Evolutionary conservation across 768 basidiomycete species (phyloP).

Genomic region (Bullera alba): DNA sequence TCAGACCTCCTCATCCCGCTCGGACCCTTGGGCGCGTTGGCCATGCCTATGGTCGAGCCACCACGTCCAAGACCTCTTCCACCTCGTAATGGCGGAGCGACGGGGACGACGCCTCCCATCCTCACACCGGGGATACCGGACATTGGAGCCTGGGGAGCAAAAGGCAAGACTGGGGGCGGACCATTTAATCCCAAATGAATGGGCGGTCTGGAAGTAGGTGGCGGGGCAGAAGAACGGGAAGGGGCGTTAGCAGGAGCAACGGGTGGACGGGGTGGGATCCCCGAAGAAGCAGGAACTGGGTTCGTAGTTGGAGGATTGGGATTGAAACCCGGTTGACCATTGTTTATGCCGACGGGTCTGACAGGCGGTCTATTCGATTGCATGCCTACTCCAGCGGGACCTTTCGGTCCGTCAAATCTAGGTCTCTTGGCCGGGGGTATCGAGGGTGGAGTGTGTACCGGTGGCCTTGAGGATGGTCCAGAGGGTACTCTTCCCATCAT

Average conservation of each 20-base stretch:
- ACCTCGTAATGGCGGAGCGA: constrained; percentile 7
- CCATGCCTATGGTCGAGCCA: constrained; percentile 9
- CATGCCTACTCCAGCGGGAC: neutral
- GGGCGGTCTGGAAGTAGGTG: neutral
- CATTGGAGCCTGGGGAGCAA: neutral
- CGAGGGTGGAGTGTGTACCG: constrained; percentile 52
- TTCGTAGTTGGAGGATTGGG: constrained; percentile 3
- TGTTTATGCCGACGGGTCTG: constrained; percentile 49
- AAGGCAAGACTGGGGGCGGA: constrained; percentile 13
- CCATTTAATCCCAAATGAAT: constrained; percentile 28
- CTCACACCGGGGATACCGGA: neutral
- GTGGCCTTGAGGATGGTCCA: constrained; percentile 49
- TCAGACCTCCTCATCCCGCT: constrained; percentile 14
- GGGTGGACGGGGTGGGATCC: neutral
- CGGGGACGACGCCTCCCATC: constrained; percentile 1
- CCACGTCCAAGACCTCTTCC: constrained; percentile 14
- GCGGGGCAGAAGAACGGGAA: neutral
- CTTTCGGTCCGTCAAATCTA: constrained; percentile 68
- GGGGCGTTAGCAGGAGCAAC: neutral
- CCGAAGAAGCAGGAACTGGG: neutral
- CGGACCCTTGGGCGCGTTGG: constrained; percentile 20
- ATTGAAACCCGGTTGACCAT: constrained; percentile 25
- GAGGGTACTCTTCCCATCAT: constrained; percentile 50
- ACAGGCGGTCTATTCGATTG: constrained; percentile 30
- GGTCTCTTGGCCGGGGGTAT: constrained; percentile 81